These are phyloP conservation scores for Microbotryum saponariae DNA, from an alignment of 1,284 basidiomycete genomes.

Conservation along the genomic window DNA sequence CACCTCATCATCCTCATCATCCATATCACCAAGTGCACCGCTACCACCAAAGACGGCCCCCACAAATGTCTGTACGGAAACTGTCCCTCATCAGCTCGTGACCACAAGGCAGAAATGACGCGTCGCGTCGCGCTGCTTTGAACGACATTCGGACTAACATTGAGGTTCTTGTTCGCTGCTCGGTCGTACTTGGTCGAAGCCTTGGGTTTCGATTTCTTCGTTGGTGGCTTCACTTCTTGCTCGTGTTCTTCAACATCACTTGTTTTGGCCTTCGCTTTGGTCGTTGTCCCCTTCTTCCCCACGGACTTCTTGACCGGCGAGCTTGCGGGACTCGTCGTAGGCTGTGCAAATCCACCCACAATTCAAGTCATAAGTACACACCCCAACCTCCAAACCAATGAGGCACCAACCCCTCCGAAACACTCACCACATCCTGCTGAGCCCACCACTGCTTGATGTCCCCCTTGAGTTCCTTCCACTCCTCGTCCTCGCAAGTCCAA, in stretches of 20 bases:
- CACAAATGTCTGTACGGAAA: neutral
- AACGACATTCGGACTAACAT: neutral
- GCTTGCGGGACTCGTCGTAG: neutral
- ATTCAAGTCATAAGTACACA: neutral
- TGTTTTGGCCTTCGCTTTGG: neutral
- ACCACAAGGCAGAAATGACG: neutral
- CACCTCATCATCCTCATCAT: slow-evolving; percentile 50
- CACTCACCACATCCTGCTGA: neutral
- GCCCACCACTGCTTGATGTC: neutral
- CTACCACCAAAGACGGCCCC: neutral
- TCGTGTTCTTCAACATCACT: too few species aligned
- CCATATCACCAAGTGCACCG: slow-evolving; percentile 48
- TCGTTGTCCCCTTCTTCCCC: neutral
- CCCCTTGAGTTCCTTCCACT: neutral
- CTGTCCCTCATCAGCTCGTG: neutral
- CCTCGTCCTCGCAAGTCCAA: neutral
- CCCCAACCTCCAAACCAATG: neutral
- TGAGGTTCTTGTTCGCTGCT: neutral
- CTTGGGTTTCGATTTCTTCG: too few species aligned
- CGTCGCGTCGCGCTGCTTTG: neutral
- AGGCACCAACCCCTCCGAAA: too few species aligned
- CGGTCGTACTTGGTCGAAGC: neutral
- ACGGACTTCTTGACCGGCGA: neutral
- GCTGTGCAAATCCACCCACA: neutral
- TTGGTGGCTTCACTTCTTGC: too few species aligned